These are phyloP conservation scores for Syzygium malaccense DNA, from an alignment of 441 rosid genomes.

Conservation along the genomic window DNA sequence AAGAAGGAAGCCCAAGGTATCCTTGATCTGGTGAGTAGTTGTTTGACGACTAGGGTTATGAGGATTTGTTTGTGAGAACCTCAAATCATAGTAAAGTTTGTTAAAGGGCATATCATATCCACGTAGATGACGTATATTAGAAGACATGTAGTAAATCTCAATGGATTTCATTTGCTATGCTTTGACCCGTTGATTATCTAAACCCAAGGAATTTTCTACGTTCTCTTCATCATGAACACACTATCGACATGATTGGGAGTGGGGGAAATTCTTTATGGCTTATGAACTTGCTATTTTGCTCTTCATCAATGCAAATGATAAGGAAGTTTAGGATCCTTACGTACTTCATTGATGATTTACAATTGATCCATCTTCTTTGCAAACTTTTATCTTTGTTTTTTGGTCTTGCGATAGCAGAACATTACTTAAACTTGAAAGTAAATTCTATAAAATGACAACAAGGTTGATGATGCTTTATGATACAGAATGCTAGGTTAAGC, in stretches of 20 bases:
- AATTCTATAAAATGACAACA: neutral
- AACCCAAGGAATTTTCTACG: neutral
- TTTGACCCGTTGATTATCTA: neutral
- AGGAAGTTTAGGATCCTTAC: neutral
- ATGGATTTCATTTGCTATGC: neutral
- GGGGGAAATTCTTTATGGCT: neutral
- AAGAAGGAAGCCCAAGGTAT: slow-evolving; percentile 88
- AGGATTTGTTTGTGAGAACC: neutral
- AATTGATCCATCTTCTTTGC: neutral
- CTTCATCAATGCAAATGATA: neutral
- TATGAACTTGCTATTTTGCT: neutral
- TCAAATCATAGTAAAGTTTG: neutral
- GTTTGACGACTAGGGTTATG: neutral
- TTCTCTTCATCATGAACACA: neutral
- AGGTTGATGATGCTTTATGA: neutral
- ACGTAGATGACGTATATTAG: neutral
- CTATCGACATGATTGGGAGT: neutral
- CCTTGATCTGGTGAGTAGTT: slow-evolving; percentile 72
- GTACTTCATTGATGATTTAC: neutral
- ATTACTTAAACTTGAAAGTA: neutral
- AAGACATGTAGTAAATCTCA: neutral
- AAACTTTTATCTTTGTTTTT: neutral
- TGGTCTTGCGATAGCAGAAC: neutral
- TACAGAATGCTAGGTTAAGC: neutral
- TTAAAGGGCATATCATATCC: neutral